Evolutionary conservation across 139 green algal genomes (phyloP).

Genomic region (Chara braunii): DNA sequence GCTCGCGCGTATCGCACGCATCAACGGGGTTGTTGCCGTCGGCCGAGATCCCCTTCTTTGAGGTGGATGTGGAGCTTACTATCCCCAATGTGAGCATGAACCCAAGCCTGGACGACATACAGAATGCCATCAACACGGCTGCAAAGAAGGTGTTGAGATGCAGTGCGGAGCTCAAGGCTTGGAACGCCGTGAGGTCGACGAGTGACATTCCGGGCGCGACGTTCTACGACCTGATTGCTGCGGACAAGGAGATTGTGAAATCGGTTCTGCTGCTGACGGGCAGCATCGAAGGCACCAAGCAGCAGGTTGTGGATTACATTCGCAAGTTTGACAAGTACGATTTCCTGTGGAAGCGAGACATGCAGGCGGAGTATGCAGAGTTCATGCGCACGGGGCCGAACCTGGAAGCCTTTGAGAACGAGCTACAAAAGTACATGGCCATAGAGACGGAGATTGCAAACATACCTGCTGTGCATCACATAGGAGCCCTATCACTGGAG

Average conservation of each 20-base stretch:
- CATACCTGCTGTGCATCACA: constrained; percentile 69
- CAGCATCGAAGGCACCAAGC: constrained; percentile 66
- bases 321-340: constrained; percentile 64
- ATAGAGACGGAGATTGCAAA: constrained; percentile 62
- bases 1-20: constrained; percentile 14
- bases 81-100: constrained; percentile 71
- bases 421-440: constrained; percentile 77
- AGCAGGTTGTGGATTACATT: constrained; percentile 63
- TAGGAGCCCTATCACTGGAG: constrained; percentile 73
- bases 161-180: constrained; percentile 60
- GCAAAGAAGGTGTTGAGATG: constrained; percentile 53
- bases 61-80: constrained; percentile 82
- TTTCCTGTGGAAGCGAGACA: constrained; percentile 78
- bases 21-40: constrained; percentile 61
- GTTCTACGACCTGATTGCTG: constrained; percentile 70
- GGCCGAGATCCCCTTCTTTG: constrained; percentile 74
- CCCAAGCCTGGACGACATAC: constrained; percentile 76
- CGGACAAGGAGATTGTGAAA: constrained; percentile 78
- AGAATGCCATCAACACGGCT: constrained; percentile 69
- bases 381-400: constrained; percentile 63
- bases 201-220: constrained; percentile 37
- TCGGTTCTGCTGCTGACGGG: constrained; percentile 70
- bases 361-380: constrained; percentile 60
- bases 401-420: constrained; percentile 77
- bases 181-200: constrained; percentile 42